phyloP scores from a whole-genome alignment of 108 stramenopile genomes.

The Aureococcus anophagefferens region DNA sequence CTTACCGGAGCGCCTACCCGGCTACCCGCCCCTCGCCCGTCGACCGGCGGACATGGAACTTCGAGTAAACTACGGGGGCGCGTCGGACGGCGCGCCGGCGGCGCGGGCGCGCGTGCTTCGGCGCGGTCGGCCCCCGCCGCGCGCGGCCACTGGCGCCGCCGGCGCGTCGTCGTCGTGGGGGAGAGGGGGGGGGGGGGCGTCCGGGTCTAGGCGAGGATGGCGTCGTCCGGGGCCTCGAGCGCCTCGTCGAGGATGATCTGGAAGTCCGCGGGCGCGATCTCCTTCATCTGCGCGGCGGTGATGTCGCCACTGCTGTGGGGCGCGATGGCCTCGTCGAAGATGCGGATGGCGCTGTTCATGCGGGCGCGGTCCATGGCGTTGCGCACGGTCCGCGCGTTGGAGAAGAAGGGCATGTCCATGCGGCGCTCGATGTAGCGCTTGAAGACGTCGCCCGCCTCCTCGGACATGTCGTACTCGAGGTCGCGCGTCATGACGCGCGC shows the following conservation, averaged over 20 bases:
- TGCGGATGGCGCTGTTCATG: constrained; percentile 90
- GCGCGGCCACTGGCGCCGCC: no score
- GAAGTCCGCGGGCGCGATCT: constrained; percentile 74
- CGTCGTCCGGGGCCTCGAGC: constrained; percentile 61
- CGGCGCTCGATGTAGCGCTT: constrained; percentile 77
- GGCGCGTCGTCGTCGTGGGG: no score
- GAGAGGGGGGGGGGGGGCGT: no score
- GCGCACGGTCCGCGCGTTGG: constrained; percentile 92
- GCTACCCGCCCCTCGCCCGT: no score
- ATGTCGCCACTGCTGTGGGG: constrained; percentile 70
- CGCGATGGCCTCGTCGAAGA: constrained; percentile 78
- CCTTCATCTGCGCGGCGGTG: constrained; percentile 68
- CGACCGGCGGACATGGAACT: no score
- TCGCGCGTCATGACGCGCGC: constrained; percentile 78
- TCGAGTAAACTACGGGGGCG: no score
- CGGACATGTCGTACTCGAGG: constrained; percentile 77
- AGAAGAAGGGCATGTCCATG: constrained; percentile 92
- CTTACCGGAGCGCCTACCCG: no score
- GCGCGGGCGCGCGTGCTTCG: no score
- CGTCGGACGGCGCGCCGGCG: no score
- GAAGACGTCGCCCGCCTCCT: constrained; percentile 61
- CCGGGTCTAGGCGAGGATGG: constrained; percentile 67
- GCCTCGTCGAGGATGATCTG: constrained; percentile 89
- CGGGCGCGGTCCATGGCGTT: constrained; percentile 97
- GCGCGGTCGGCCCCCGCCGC: no score